Conservation (phyloP, 2,329 filamentous ascomycete genomes). For the Lachnellula suecica region DNA sequence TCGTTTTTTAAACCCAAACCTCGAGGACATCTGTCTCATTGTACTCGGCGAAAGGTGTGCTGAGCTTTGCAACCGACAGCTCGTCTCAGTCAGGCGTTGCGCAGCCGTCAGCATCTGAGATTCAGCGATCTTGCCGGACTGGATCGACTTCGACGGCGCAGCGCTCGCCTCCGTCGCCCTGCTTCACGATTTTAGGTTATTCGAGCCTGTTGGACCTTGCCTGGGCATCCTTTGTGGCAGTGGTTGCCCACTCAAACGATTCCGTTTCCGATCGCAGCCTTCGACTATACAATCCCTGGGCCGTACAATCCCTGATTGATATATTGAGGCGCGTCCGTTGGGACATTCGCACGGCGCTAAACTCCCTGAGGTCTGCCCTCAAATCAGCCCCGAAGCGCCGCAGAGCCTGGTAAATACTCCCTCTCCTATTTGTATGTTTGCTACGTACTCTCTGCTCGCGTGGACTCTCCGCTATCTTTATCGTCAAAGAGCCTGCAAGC, state of each 20-base stretch:
- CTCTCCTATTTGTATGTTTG: conserved; percentile 13
- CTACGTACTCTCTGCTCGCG: conserved; percentile 7
- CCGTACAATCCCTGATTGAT: conserved; percentile 11
- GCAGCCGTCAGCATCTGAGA: neutral
- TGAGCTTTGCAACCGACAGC: conserved; percentile 10
- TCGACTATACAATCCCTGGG: conserved; percentile 7
- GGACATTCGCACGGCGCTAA: conserved; percentile 21
- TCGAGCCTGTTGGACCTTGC: conserved; percentile 16
- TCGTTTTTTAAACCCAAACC: conserved; percentile 17
- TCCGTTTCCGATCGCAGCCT: conserved; percentile 7
- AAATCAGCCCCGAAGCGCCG: conserved; percentile 25
- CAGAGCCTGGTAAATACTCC: conserved; percentile 25
- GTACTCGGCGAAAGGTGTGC: conserved; percentile 13
- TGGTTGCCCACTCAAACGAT: conserved; percentile 11
- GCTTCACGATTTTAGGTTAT: conserved; percentile 3
- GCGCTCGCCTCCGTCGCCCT: conserved; percentile 12
- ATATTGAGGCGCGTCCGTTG: conserved; percentile 17
- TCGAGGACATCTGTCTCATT: conserved; percentile 9
- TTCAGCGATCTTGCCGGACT: conserved; percentile 5
- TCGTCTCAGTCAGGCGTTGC: conserved; percentile 14
- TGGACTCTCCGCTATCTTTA: conserved; percentile 4
- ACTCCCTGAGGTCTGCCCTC: conserved; percentile 18
- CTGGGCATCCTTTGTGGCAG: conserved; percentile 24
- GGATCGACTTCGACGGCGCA: conserved; percentile 10
- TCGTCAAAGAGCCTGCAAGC: conserved; percentile 9